A percentile compares a stretch with the other conserved stretches of the same genome.
These are phyloP conservation scores for Termitomyces sp. DNA, from an alignment of 768 basidiomycete species.

Conservation along the genomic window DNA sequence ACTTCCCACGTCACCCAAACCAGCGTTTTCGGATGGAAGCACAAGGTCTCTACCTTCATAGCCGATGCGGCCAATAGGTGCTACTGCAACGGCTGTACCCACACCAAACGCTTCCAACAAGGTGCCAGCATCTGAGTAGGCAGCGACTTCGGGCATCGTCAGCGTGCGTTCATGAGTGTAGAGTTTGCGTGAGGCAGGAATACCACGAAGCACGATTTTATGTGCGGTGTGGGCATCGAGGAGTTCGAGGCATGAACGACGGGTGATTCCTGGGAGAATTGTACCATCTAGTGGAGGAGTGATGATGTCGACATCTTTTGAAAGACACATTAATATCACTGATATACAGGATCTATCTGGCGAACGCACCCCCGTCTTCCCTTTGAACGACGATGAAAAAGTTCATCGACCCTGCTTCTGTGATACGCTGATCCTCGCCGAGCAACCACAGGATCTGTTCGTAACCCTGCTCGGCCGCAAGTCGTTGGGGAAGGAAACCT, in stretches of 20 bases:
- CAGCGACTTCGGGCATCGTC: constrained; percentile 51
- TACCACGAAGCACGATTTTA: constrained; percentile 32
- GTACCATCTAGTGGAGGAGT: constrained; percentile 85
- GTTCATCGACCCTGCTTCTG: constrained; percentile 77
- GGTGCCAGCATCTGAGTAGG: constrained; percentile 40
- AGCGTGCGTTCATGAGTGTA: constrained; percentile 51
- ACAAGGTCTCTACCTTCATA: constrained; percentile 38
- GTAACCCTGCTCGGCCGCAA: constrained; percentile 63
- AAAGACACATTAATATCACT: not conserved
- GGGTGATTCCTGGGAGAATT: constrained; percentile 89
- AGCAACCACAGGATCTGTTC: constrained; percentile 77
- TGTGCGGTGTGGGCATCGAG: constrained; percentile 52
- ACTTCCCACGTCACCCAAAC: constrained; percentile 50
- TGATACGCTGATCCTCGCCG: constrained; percentile 44
- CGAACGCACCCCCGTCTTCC: constrained; percentile 45
- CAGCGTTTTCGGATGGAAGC: constrained; percentile 42
- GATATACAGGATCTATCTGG: not conserved
- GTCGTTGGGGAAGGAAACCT: constrained; percentile 55
- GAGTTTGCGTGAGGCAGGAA: constrained; percentile 29
- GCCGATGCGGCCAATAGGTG: constrained; percentile 54
- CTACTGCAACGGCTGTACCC: constrained; percentile 73
- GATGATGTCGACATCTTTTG: constrained; percentile 60
- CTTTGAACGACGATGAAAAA: constrained; percentile 62
- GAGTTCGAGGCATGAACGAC: constrained; percentile 67
- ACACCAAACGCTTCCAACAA: constrained; percentile 74